phyloP scores from a whole-genome alignment of 1,284 basidiomycete species.

The Ustilago xerochloae region DNA sequence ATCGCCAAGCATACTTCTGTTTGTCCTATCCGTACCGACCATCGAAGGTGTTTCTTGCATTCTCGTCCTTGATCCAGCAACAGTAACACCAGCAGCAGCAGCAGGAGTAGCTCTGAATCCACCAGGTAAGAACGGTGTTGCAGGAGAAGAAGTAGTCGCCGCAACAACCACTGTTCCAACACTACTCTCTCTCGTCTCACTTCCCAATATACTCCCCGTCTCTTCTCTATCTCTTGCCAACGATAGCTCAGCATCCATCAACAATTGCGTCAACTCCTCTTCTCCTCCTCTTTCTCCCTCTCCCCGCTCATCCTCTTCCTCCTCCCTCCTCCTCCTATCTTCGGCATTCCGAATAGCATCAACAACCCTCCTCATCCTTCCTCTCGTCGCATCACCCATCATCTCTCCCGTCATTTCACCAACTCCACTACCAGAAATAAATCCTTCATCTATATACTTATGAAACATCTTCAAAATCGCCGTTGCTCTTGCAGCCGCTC shows the following conservation, averaged over 20 bases:
- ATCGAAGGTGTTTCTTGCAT: too few species aligned
- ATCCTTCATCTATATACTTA: conserved; percentile 62
- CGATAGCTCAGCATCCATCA: conserved; percentile 44
- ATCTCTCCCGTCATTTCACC: conserved; percentile 2
- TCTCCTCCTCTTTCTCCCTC: background rate
- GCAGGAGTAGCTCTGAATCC: conserved; percentile 37
- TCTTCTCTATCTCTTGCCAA: conserved; percentile 26
- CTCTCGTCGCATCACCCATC: conserved; percentile 23
- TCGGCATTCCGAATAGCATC: conserved; percentile 33
- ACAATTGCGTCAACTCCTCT: conserved; percentile 33
- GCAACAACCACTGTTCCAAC: background rate
- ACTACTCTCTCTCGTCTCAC: conserved; percentile 26
- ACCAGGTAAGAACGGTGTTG: conserved; percentile 43
- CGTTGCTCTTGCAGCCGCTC: conserved; percentile 58
- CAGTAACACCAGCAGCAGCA: background rate
- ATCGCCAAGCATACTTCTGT: too few species aligned
- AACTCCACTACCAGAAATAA: conserved; percentile 26
- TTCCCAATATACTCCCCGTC: conserved; percentile 22
- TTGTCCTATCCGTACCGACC: too few species aligned
- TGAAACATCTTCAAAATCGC: conserved; percentile 63
- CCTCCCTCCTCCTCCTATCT: conserved; percentile 9
- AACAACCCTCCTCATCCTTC: conserved; percentile 30
- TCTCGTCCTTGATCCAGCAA: background rate
- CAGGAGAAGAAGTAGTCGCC: conserved; percentile 11
- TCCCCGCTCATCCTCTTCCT: background rate